Conservation (phyloP, 2,329 filamentous ascomycete species). For the Aspergillus felis region DNA sequence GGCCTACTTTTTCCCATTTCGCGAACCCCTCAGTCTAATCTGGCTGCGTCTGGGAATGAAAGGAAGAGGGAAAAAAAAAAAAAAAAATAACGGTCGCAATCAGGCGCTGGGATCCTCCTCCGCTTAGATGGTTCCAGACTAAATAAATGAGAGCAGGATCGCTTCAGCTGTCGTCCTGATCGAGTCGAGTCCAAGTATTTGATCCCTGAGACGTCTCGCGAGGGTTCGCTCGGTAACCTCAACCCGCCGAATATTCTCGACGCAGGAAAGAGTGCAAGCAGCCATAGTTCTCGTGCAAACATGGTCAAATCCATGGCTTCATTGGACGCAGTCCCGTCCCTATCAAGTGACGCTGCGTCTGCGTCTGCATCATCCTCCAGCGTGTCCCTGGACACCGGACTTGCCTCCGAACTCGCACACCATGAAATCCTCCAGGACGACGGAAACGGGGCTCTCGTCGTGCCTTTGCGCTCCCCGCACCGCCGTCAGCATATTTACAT, state of each 20-base stretch:
- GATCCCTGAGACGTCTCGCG: slow-evolving; percentile 1
- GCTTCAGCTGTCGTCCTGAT: slow-evolving; percentile 12
- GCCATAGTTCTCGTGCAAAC: neutral
- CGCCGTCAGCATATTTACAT: slow-evolving; percentile 20
- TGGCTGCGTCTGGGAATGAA: neutral
- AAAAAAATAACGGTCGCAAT: slow-evolving; percentile 2
- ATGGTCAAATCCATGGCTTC: slow-evolving; percentile 11
- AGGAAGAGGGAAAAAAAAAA: neutral
- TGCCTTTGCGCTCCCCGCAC: slow-evolving; percentile 13
- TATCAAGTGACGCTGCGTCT: slow-evolving; percentile 27
- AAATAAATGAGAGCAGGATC: slow-evolving; percentile 21
- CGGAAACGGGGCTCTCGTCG: slow-evolving; percentile 27
- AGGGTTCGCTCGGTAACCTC: neutral
- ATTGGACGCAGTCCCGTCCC: slow-evolving; percentile 25
- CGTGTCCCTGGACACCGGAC: slow-evolving; percentile 28
- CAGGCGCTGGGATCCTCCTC: slow-evolving; percentile 7
- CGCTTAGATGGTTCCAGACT: slow-evolving; percentile 16
- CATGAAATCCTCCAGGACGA: slow-evolving; percentile 26
- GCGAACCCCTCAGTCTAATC: neutral
- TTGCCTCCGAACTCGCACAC: slow-evolving; percentile 18
- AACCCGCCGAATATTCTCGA: neutral
- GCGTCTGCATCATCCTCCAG: slow-evolving; percentile 25
- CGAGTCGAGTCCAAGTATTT: slow-evolving; percentile 11
- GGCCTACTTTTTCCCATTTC: neutral
- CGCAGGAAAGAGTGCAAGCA: neutral